phyloP scores from a whole-genome alignment of 345 rosid genomes.

The Melaleuca alternifolia region DNA sequence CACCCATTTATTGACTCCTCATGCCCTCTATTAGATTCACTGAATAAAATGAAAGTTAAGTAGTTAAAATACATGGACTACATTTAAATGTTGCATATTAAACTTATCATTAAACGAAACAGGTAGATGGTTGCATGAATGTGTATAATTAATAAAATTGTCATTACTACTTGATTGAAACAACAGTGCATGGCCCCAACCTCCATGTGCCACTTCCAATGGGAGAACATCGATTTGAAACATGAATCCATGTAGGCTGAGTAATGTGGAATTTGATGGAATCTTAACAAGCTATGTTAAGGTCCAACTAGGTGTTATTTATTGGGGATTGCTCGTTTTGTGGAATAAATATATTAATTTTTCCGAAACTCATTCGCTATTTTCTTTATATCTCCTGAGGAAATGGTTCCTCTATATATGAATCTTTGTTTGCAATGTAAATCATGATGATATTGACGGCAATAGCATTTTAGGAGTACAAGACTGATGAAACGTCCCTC shows the following conservation, averaged over 20 bases:
- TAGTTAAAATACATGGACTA: no score
- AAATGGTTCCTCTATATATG: not conserved
- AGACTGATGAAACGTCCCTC: not conserved
- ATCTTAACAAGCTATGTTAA: not conserved
- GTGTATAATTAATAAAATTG: no score
- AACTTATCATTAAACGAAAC: no score
- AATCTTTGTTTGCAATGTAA: not conserved
- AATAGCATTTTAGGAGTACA: not conserved
- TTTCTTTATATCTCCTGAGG: not conserved
- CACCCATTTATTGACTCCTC: no score
- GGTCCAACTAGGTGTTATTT: not conserved
- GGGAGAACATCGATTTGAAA: no score
- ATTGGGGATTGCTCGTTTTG: not conserved
- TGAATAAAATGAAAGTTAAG: no score
- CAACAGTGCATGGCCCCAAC: no score
- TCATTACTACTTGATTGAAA: no score
- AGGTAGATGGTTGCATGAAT: no score
- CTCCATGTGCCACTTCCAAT: no score
- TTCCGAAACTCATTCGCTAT: not conserved
- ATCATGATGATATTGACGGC: not conserved
- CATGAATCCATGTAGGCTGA: not conserved
- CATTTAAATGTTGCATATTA: no score
- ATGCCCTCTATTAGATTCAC: no score
- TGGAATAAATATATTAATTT: not conserved
- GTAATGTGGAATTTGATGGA: not conserved